These are phyloP conservation scores for Lepiota venenata DNA, from an alignment of 768 basidiomycete genomes.

Conservation along the genomic window DNA sequence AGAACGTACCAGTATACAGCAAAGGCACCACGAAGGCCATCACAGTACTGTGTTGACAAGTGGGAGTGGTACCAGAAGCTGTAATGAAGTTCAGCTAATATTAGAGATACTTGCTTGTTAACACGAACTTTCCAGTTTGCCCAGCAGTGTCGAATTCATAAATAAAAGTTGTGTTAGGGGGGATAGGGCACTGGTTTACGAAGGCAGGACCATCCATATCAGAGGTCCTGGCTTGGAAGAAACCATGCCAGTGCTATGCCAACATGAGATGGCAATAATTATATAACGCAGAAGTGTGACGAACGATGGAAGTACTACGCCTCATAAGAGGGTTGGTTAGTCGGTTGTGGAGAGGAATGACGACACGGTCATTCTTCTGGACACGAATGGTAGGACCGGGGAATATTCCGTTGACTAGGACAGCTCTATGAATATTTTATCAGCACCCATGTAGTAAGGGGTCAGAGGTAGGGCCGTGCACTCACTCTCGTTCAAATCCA, in stretches of 20 bases:
- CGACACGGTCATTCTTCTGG: background rate
- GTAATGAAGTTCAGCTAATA: background rate
- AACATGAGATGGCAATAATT: background rate
- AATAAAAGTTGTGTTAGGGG: conserved; percentile 25
- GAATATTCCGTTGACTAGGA: background rate
- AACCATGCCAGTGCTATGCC: conserved; percentile 19
- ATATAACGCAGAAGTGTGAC: background rate
- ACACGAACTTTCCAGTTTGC: conserved; percentile 23
- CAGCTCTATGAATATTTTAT: conserved; percentile 2
- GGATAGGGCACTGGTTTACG: conserved; percentile 28
- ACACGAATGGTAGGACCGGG: conserved; percentile 1
- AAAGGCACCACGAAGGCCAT: conserved; percentile 21
- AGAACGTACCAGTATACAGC: conserved; percentile 23
- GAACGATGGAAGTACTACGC: conserved; percentile 24
- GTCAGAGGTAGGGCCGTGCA: background rate
- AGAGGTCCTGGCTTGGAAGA: conserved; percentile 18
- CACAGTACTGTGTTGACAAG: conserved; percentile 9
- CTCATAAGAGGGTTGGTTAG: conserved; percentile 37
- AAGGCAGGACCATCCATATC: conserved; percentile 25
- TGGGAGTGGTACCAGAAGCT: conserved; percentile 28
- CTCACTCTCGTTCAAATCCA: conserved; percentile 34
- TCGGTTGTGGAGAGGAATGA: background rate
- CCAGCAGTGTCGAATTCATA: conserved; percentile 24
- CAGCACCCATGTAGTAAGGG: background rate
- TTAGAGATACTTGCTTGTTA: background rate